Base-by-base conservation (phyloP, 2,329 filamentous ascomycete genomes). In the Phaeosphaeriaceae sp. region DNA sequence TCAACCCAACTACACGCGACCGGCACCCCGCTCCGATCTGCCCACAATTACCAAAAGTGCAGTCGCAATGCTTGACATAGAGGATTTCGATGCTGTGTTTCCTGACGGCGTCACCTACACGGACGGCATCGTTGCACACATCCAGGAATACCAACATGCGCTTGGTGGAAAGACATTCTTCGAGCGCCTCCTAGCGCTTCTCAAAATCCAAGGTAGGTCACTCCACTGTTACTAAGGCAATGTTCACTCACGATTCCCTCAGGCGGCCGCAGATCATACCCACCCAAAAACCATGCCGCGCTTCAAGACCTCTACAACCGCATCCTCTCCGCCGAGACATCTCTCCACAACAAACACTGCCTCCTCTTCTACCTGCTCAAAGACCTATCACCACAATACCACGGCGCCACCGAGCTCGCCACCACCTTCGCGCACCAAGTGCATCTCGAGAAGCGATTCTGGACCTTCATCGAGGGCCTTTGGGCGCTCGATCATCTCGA, bases 321-420 rank as follows among this genome's bases (percentile, higher is more conserved):
- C 58, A 88, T 96, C 62, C 85, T 88, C 74, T 83, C 87, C 24
- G 86, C 83, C 53, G 81, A 80, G 49, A 87, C 89, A 66, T 85
- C 89, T 7, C 83, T 86, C 53, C 90, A 93, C 75, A 89, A 93
- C 79, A 93, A 93, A 76, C 87, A 93, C 65, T 91, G 92, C 19
- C 84, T 95, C 48, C 83, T 96, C 63, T 96, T 91, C 82, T 96
- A 96, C 75, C 81, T 96, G 41, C 84, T 96, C 2, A 89, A 92
- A 70, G 91, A 96, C 74, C 86, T 90, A 71, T 86, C 89, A 41
- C 77, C 79, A 13, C 72, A 80, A 25, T 63, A 68, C 10, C 68
- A 74, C 48, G 81, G 84, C 51, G 81, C 82, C 20, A 81, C 83
- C 3, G 77, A 83, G 19, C 82, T 85, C 36, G 69, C 81, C 7